Conservation (phyloP, 371 early-diverging fungal species). For the Mucor ambiguus region DNA sequence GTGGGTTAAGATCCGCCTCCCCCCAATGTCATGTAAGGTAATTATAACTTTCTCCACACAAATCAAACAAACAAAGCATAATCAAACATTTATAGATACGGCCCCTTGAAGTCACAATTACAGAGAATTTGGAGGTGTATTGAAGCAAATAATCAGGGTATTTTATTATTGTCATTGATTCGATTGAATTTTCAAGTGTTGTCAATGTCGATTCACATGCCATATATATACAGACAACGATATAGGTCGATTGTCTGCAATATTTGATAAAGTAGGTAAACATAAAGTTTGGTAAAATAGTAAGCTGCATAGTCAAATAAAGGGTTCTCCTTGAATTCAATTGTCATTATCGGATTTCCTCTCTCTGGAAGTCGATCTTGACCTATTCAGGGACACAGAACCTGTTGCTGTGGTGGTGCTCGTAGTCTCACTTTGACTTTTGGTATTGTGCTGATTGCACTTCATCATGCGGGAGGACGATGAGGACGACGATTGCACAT, state of each 20-base stretch:
- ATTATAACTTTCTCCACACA: slow-evolving; percentile 1
- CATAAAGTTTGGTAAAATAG: not conserved
- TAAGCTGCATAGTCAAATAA: not conserved
- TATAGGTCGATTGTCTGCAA: not conserved
- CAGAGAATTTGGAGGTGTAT: not conserved
- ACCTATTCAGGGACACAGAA: not conserved
- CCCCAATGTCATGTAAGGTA: not conserved
- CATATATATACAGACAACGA: not conserved
- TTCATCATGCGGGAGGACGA: not conserved
- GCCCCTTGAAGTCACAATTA: no score
- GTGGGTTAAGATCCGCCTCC: not conserved
- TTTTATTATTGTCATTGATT: not conserved
- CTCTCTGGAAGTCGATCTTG: slow-evolving; percentile 12
- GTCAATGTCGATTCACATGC: no score
- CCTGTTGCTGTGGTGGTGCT: not conserved
- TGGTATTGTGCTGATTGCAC: not conserved
- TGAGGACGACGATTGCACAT: not conserved
- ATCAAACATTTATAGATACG: not conserved
- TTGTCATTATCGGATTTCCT: slow-evolving; percentile 2
- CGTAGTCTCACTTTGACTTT: not conserved
- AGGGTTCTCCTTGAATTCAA: not conserved
- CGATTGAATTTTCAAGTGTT: not conserved
- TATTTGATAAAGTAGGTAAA: no score
- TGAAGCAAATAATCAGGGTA: not conserved
- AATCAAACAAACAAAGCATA: not conserved